phyloP scores from a whole-genome alignment of 495 filamentous ascomycete species.

The Wilcoxina mikolae region DNA sequence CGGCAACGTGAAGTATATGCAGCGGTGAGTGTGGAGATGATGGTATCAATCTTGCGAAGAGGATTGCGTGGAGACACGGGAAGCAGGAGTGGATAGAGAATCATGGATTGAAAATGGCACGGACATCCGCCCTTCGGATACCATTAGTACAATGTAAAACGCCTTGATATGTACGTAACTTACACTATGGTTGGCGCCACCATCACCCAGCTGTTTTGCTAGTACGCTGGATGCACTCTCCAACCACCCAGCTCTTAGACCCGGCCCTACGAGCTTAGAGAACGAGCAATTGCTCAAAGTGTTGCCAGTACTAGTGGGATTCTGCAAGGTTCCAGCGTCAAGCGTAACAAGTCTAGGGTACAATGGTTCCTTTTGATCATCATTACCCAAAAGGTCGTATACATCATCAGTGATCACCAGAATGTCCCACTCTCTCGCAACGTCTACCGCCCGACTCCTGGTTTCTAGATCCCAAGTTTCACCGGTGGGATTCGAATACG shows the following conservation, averaged over 20 bases:
- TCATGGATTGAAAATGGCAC: constrained; percentile 16
- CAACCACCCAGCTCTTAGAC: constrained; percentile 65
- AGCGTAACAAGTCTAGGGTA: constrained; percentile 57
- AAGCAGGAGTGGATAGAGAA: constrained; percentile 15
- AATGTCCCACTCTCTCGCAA: constrained; percentile 61
- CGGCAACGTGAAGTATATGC: constrained; percentile 14
- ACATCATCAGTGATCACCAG: constrained; percentile 78
- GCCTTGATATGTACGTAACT: too few species aligned
- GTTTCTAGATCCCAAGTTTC: constrained; percentile 52
- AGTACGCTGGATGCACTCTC: constrained; percentile 34
- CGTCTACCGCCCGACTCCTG: constrained; percentile 44
- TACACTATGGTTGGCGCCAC: constrained; percentile 24
- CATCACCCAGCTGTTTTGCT: constrained; percentile 15
- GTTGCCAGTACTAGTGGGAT: constrained; percentile 48
- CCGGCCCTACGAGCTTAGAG: constrained; percentile 70
- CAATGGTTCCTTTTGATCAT: constrained; percentile 31
- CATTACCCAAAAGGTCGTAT: constrained; percentile 55
- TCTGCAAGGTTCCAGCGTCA: constrained; percentile 47
- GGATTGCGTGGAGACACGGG: background rate
- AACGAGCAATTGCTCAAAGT: constrained; percentile 69
- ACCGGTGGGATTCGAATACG: constrained; percentile 66
- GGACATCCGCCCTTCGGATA: constrained; percentile 19
- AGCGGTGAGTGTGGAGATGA: constrained; percentile 5
- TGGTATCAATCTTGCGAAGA: constrained; percentile 12
- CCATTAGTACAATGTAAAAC: constrained; percentile 7